Evolutionary conservation across 2,329 filamentous ascomycete species (phyloP).

Genomic region (Fusarium irregulare): DNA sequence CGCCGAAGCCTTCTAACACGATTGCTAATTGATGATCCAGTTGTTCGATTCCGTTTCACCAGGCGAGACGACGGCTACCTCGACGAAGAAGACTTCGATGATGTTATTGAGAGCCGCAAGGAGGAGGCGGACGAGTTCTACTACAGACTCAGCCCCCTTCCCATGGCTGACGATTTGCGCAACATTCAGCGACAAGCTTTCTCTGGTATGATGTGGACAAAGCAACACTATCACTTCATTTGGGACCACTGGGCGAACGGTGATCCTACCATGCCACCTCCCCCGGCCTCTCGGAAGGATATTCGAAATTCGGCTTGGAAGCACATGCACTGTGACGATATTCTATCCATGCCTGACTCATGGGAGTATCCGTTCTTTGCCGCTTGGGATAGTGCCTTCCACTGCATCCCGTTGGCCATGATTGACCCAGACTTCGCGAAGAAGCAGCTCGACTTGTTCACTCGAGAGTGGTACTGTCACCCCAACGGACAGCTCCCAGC

Average conservation of each 20-base stretch:
- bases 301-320: conserved; percentile 93
- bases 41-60: conserved; percentile 91
- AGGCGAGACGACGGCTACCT: conserved; percentile 80
- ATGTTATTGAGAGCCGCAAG: conserved; percentile 85
- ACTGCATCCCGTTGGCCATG: conserved; percentile 96
- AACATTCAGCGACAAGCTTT: conserved; percentile 97
- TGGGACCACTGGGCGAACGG: conserved; percentile 99
- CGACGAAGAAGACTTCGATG: conserved; percentile 92
- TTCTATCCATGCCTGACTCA: conserved; percentile 96
- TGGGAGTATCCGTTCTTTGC: conserved; percentile 99
- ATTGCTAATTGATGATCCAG: conserved; percentile 53
- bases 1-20: conserved; percentile 50
- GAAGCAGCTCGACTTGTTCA: conserved; percentile 96
- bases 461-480: conserved; percentile 98
- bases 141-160: conserved; percentile 89
- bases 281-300: conserved; percentile 80
- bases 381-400: conserved; percentile 96
- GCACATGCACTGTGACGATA: conserved; percentile 93
- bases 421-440: conserved; percentile 98
- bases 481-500: conserved; percentile 95
- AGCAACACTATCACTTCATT: conserved; percentile 95
- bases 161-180: conserved; percentile 91
- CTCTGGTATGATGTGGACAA: conserved; percentile 98
- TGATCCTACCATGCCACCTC: conserved; percentile 87
- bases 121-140: conserved; percentile 98